phyloP scores from a whole-genome alignment of 2,329 filamentous ascomycete genomes.

The Microcera coccophila region DNA sequence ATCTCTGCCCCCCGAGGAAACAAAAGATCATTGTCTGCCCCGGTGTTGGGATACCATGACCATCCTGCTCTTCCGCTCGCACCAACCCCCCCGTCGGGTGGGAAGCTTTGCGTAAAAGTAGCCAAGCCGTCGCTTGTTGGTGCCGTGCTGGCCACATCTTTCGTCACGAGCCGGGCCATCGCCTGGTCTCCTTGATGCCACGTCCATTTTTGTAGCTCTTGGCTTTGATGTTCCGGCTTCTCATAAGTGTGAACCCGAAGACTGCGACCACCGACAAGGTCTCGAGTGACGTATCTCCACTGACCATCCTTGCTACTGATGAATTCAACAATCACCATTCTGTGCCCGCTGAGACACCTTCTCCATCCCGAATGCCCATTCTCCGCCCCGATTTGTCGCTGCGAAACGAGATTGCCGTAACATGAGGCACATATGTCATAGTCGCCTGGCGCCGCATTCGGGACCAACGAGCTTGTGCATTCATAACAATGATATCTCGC shows the following conservation, averaged over 20 bases:
- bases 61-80: conserved; percentile 62
- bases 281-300: conserved; percentile 62
- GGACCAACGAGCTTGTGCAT: conserved; percentile 55
- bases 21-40: conserved; percentile 67
- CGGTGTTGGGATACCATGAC: conserved; percentile 70
- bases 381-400: conserved; percentile 63
- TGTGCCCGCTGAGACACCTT: conserved; percentile 72
- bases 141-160: conserved; percentile 46
- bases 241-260: conserved; percentile 57
- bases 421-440: conserved; percentile 82
- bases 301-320: conserved; percentile 64
- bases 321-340: conserved; percentile 80
- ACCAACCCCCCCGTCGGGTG: conserved; percentile 72
- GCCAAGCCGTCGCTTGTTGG: conserved; percentile 30
- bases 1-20: conserved; percentile 85
- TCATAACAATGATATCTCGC: conserved; percentile 75
- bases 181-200: conserved; percentile 45
- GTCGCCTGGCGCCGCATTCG: conserved; percentile 59
- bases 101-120: conserved; percentile 46
- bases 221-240: conserved; percentile 29
- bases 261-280: conserved; percentile 72
- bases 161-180: conserved; percentile 46
- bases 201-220: conserved; percentile 47
- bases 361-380: conserved; percentile 82
- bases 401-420: conserved; percentile 64